Evolutionary conservation across 1,284 basidiomycete species (phyloP).

Genomic region (Leccinum angustisporum): DNA sequence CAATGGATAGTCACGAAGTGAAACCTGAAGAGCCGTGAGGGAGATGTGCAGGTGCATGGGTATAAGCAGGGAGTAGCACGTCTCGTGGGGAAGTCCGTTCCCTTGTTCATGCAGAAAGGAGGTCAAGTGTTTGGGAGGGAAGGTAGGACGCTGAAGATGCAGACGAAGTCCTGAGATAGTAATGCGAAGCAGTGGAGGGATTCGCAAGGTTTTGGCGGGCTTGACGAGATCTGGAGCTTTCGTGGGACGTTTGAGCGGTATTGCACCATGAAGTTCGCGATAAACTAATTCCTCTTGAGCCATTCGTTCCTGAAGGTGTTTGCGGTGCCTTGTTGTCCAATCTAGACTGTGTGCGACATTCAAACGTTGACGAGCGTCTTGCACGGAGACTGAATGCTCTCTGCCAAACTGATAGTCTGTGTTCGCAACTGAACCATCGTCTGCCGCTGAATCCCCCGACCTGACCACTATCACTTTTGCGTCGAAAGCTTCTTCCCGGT

Average conservation of each 20-base stretch:
- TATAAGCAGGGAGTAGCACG: conserved; percentile 78
- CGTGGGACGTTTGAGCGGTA: conserved; percentile 31
- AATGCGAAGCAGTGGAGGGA: conserved; percentile 77
- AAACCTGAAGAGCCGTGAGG: conserved; percentile 60
- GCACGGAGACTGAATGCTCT: conserved; percentile 64
- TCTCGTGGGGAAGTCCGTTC: conserved; percentile 67
- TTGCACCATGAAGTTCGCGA: conserved; percentile 36
- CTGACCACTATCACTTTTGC: conserved; percentile 72
- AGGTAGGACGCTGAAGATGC: conserved; percentile 62
- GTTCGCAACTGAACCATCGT: conserved; percentile 21
- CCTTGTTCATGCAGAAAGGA: conserved; percentile 77
- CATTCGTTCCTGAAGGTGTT: conserved; percentile 37
- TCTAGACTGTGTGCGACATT: conserved; percentile 75
- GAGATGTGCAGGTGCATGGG: conserved; percentile 81
- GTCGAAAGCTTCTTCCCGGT: conserved; percentile 80
- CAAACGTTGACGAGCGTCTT: conserved; percentile 76
- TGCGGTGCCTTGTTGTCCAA: conserved; percentile 66
- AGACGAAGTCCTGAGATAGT: conserved; percentile 63
- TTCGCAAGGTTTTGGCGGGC: conserved; percentile 39
- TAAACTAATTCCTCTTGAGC: conserved; percentile 33
- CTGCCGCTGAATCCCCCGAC: conserved; percentile 34
- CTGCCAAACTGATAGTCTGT: conserved; percentile 57
- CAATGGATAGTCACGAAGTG: conserved; percentile 81
- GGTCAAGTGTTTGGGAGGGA: conserved; percentile 54
- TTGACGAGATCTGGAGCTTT: conserved; percentile 35